phyloP scores from a whole-genome alignment of 176 grass and related monocot species.

The Metroxylon sagu region DNA sequence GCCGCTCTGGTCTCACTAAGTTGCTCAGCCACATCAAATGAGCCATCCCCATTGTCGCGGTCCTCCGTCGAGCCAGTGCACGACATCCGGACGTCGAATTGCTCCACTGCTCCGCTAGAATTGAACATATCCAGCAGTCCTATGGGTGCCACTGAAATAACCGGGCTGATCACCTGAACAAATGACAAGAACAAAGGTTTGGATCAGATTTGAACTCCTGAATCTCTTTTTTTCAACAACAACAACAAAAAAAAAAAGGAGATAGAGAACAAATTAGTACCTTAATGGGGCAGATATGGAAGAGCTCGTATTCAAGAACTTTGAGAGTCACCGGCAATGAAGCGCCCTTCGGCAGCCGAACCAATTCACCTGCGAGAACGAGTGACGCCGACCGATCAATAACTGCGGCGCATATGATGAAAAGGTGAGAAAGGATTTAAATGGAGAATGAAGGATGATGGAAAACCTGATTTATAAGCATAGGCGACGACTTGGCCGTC shows the following conservation, averaged over 20 bases:
- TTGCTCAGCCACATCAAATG: not conserved
- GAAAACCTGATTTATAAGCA: conserved; percentile 35
- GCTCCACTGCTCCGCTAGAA: conserved; percentile 64
- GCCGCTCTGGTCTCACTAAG: not conserved
- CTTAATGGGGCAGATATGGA: conserved; percentile 60
- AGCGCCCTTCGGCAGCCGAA: conserved; percentile 42
- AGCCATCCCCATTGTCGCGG: not conserved
- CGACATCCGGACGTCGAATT: conserved; percentile 11
- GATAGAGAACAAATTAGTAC: not conserved
- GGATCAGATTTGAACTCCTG: not conserved
- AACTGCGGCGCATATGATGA: too few relatives aligned
- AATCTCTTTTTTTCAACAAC: not conserved
- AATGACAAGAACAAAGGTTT: not conserved
- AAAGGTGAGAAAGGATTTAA: too few relatives aligned
- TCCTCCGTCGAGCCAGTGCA: not conserved
- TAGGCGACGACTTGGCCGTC: conserved; percentile 43
- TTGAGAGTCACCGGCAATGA: conserved; percentile 61
- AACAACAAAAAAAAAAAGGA: not conserved
- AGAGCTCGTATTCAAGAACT: conserved; percentile 66
- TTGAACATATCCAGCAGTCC: conserved; percentile 86
- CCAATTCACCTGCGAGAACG: conserved; percentile 29
- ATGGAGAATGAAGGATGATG: not conserved
- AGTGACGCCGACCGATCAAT: not conserved
- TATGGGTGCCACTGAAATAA: conserved; percentile 35
- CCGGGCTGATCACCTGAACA: conserved; percentile 11